These are phyloP conservation scores for Plectosphaerella cucumerina DNA, from an alignment of 2,329 filamentous ascomycete species.

Conservation along the genomic window DNA sequence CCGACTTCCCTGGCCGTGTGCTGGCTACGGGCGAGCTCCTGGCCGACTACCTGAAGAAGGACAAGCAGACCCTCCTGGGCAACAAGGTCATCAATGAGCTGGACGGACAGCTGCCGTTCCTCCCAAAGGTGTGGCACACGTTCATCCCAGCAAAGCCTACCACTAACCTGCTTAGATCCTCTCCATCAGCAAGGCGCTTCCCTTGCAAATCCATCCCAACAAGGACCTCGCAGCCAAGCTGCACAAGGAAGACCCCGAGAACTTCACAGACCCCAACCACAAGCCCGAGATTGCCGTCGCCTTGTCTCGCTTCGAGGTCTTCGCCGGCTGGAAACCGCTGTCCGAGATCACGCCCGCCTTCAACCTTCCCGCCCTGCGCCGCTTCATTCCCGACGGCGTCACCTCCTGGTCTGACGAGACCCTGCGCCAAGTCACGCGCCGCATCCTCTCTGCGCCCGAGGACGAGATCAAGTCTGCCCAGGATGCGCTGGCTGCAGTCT, in stretches of 20 bases:
- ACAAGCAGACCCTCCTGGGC: conserved; percentile 61
- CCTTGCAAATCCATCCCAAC: conserved; percentile 71
- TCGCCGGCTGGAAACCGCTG: conserved; percentile 70
- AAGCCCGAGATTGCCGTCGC: conserved; percentile 78
- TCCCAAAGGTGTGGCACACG: conserved; percentile 55
- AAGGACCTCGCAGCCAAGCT: conserved; percentile 61
- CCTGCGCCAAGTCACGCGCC: conserved; percentile 50
- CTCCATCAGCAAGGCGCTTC: conserved; percentile 71
- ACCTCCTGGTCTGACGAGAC: conserved; percentile 51
- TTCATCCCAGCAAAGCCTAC: too few species aligned
- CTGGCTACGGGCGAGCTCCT: conserved; percentile 60
- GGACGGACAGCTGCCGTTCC: conserved; percentile 59
- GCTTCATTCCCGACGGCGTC: conserved; percentile 43
- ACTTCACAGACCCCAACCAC: conserved; percentile 70
- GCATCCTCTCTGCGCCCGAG: conserved; percentile 50
- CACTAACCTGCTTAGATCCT: conserved; percentile 44
- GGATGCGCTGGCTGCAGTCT: conserved; percentile 42
- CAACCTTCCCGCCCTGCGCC: conserved; percentile 47
- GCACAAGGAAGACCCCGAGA: conserved; percentile 58
- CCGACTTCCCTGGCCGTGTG: conserved; percentile 62
- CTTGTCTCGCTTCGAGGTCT: conserved; percentile 67
- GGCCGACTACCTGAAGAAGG: conserved; percentile 56
- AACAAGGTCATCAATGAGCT: conserved; percentile 58
- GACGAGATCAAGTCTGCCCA: conserved; percentile 50
- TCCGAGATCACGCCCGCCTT: conserved; percentile 55